A percentile compares a stretch with the other conserved stretches of the same genome.
These are phyloP conservation scores for Lyophyllum atratum DNA, from an alignment of 768 basidiomycete species.

Conservation along the genomic window DNA sequence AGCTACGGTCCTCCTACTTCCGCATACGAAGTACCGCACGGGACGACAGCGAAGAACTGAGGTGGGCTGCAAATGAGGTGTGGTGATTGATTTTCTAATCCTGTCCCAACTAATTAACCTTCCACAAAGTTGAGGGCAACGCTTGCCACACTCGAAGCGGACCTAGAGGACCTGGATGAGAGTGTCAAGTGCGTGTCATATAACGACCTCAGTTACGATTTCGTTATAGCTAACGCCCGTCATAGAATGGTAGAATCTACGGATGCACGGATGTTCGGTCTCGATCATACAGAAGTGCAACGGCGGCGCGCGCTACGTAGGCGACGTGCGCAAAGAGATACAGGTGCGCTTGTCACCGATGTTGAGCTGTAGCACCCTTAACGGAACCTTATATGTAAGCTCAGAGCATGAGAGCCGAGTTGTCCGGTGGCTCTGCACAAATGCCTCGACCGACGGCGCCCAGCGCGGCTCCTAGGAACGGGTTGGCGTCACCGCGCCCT, in stretches of 20 bases:
- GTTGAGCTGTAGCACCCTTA: conserved; percentile 16
- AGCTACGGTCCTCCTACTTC: conserved; percentile 72
- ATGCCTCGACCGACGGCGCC: conserved; percentile 20
- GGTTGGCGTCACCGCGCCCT: conserved; percentile 35
- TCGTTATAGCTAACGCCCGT: conserved; percentile 1
- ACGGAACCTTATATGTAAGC: conserved; percentile 40
- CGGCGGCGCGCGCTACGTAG: conserved; percentile 77
- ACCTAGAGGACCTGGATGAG: conserved; percentile 92
- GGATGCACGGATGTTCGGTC: conserved; percentile 81
- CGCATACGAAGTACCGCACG: conserved; percentile 77
- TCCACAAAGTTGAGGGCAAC: conserved; percentile 68
- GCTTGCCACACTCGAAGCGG: conserved; percentile 77
- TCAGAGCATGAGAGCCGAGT: conserved; percentile 76
- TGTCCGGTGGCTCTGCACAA: conserved; percentile 33
- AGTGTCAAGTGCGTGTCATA: conserved; percentile 71
- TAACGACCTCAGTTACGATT: background rate
- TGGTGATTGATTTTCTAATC: conserved; percentile 13
- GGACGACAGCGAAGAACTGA: conserved; percentile 77
- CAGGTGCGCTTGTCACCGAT: conserved; percentile 53
- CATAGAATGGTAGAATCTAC: conserved; percentile 83
- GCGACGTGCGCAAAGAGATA: conserved; percentile 72
- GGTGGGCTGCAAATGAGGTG: conserved; percentile 80
- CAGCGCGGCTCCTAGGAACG: conserved; percentile 26
- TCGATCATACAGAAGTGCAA: conserved; percentile 76
- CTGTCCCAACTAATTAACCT: background rate